Conservation (phyloP, 805 yeast genomes). For the Saccharomycopsis schoenii region DNA sequence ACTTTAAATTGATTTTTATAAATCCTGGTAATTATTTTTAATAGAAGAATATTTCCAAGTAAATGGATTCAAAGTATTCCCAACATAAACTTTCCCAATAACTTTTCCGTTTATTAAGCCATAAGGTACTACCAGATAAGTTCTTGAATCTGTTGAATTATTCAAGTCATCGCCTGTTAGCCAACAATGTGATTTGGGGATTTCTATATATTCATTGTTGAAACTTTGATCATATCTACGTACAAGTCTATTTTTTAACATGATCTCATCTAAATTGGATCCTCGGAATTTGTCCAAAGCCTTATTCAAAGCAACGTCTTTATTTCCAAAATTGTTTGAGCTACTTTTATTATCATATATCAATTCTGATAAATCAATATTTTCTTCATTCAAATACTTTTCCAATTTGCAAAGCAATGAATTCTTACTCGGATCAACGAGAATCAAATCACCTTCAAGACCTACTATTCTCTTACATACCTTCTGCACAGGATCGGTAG, state of each 20-base stretch:
- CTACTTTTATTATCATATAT: neutral
- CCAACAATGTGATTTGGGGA: slow-evolving; percentile 96
- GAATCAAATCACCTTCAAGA: slow-evolving; percentile 85
- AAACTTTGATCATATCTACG: neutral
- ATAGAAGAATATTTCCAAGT: slow-evolving; percentile 47
- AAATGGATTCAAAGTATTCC: slow-evolving; percentile 33
- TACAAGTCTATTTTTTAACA: neutral
- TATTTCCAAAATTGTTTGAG: neutral
- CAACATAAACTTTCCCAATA: slow-evolving; percentile 55
- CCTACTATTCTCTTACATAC: slow-evolving; percentile 93
- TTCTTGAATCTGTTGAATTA: slow-evolving; percentile 80
- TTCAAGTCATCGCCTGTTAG: slow-evolving; percentile 90
- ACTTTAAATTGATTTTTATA: neutral
- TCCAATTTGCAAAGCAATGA: slow-evolving; percentile 30
- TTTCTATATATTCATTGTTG: slow-evolving; percentile 46
- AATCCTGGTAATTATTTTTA: slow-evolving; percentile 28
- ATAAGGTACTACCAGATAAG: slow-evolving; percentile 84
- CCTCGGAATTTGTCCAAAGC: neutral
- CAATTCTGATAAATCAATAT: neutral
- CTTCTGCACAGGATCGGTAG: slow-evolving; percentile 74
- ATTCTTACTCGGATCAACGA: slow-evolving; percentile 68
- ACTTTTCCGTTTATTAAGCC: slow-evolving; percentile 83
- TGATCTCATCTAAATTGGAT: neutral
- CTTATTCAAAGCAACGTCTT: neutral
- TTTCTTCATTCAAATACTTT: slow-evolving; percentile 5